Evolutionary conservation across 352 stramenopile species (phyloP).

Genomic region (Nothophytophthora sp.): DNA sequence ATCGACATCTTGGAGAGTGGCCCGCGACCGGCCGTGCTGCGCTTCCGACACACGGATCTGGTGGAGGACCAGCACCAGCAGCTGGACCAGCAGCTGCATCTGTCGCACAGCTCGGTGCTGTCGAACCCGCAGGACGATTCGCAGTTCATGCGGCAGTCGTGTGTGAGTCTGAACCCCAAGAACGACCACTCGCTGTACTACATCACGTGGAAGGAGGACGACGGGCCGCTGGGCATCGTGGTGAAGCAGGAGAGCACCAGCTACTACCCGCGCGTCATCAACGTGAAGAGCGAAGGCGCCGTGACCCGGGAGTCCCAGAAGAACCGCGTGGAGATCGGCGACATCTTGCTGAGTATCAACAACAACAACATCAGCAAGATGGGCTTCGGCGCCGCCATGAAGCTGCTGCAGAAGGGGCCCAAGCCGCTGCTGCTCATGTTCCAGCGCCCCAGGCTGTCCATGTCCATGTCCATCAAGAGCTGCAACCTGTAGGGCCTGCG

Average conservation of each 20-base stretch:
- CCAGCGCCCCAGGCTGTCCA: constrained; percentile 56
- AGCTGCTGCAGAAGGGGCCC: constrained; percentile 81
- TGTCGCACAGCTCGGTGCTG: constrained; percentile 25
- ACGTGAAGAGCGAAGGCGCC: constrained; percentile 87
- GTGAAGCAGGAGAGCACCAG: constrained; percentile 87
- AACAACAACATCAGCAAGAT: constrained; percentile 93
- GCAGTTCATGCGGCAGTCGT: constrained; percentile 63
- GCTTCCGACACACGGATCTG: constrained; percentile 81
- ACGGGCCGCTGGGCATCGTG: constrained; percentile 83
- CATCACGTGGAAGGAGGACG: constrained; percentile 90
- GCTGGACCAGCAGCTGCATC: constrained; percentile 15
- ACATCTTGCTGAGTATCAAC: constrained; percentile 87
- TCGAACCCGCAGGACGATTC: constrained; percentile 78
- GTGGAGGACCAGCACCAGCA: constrained; percentile 50
- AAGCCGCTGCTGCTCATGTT: constrained; percentile 90
- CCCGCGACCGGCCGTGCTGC: constrained; percentile 69
- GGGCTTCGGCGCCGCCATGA: constrained; percentile 86
- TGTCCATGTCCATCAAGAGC: constrained; percentile 31
- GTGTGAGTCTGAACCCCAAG: constrained; percentile 81
- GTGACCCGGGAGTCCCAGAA: constrained; percentile 82
- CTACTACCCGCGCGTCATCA: constrained; percentile 88
- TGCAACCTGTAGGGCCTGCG: constrained; percentile 44
- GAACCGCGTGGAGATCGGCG: constrained; percentile 81
- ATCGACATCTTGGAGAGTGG: constrained; percentile 87
- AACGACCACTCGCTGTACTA: constrained; percentile 87